These are phyloP conservation scores for button mushroom (Agaricus bisporus) DNA, from an alignment of 768 basidiomycete species.

Conservation along the genomic window DNA sequence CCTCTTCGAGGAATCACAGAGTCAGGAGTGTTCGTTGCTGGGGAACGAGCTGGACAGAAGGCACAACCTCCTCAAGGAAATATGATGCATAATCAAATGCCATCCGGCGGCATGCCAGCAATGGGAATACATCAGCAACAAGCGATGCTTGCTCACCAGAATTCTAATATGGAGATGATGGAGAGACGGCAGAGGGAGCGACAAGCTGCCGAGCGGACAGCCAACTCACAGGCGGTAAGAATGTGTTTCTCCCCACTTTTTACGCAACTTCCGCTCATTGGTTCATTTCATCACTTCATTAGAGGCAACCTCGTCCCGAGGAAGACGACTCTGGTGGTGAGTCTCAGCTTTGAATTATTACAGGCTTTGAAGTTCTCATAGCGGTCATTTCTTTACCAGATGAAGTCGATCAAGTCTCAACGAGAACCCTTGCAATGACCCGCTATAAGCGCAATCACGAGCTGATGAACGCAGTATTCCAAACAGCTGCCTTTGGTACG, in stretches of 20 bases:
- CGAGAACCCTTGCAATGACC: constrained; percentile 62
- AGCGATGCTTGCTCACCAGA: constrained; percentile 70
- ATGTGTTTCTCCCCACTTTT: constrained; percentile 2
- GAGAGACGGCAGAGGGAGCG: constrained; percentile 43
- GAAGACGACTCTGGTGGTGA: constrained; percentile 67
- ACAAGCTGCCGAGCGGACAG: constrained; percentile 34
- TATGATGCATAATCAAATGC: constrained; percentile 27
- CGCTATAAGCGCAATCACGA: constrained; percentile 80
- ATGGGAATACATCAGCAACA: constrained; percentile 43
- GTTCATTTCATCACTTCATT: not conserved
- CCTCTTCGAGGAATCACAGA: constrained; percentile 66
- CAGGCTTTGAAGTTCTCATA: not conserved
- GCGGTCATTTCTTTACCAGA: constrained; percentile 26
- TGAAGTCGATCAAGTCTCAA: constrained; percentile 66
- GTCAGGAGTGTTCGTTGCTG: constrained; percentile 61
- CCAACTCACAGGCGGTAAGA: constrained; percentile 35
- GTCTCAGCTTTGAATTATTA: constrained; percentile 5
- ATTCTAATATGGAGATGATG: constrained; percentile 62
- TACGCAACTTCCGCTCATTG: not conserved
- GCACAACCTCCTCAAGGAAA: constrained; percentile 32
- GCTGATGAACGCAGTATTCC: constrained; percentile 79
- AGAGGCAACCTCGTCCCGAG: constrained; percentile 33
- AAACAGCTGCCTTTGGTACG: constrained; percentile 61
- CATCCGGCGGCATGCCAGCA: constrained; percentile 12
- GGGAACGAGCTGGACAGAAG: constrained; percentile 71